phyloP scores from a whole-genome alignment of 441 rosid species.

The Erodium texanum region DNA sequence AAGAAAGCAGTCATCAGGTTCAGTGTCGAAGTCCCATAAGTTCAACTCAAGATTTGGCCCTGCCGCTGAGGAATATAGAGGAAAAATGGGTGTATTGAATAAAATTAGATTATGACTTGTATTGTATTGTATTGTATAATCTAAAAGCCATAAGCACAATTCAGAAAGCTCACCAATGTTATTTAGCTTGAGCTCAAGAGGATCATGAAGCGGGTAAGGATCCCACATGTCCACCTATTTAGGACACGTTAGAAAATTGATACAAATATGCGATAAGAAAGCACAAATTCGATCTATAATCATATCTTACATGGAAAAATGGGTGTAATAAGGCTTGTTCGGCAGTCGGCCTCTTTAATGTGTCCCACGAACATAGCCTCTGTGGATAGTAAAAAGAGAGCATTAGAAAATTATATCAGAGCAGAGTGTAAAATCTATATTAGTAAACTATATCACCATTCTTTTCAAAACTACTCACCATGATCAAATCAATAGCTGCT shows the following conservation, averaged over 20 bases:
- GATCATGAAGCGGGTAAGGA: conserved; percentile 62
- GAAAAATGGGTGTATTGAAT: not conserved
- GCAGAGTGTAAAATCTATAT: not conserved
- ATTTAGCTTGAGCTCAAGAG: conserved; percentile 70
- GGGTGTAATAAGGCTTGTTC: conserved; percentile 84
- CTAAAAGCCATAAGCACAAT: not conserved
- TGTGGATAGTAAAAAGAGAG: conserved; percentile 23
- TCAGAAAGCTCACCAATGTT: conserved; percentile 43
- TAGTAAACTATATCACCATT: too few species aligned
- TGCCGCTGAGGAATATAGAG: conserved; percentile 34
- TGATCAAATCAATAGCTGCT: conserved; percentile 77
- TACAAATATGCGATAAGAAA: conserved; percentile 13
- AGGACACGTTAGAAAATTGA: conserved; percentile 20
- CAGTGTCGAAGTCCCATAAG: conserved; percentile 76
- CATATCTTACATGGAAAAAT: conserved; percentile 60
- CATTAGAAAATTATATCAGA: conserved; percentile 6
- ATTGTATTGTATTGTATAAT: not conserved
- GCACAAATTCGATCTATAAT: conserved; percentile 9
- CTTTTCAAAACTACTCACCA: conserved; percentile 32
- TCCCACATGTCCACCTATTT: conserved; percentile 50
- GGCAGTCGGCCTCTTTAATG: conserved; percentile 78
- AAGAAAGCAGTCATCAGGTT: conserved; percentile 82
- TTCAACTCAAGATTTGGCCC: conserved; percentile 90
- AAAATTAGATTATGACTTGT: not conserved
- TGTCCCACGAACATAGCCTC: conserved; percentile 93